Evolutionary conservation across 495 filamentous ascomycete species (phyloP).

Genomic region (Penicillium bialowiezense): DNA sequence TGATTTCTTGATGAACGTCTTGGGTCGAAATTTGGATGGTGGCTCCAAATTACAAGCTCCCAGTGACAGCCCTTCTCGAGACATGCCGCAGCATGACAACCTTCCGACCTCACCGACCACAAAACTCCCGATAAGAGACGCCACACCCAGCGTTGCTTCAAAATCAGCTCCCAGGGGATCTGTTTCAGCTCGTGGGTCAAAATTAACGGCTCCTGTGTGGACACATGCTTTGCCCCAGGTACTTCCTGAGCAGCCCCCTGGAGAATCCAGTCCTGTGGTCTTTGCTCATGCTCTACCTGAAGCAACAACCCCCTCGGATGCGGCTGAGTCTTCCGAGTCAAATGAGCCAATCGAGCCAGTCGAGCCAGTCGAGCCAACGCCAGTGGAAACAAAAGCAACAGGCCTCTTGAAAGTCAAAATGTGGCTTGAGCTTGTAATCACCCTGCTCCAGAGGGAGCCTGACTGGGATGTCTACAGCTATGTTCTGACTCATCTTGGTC

Average conservation of each 20-base stretch:
- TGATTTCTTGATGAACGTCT: slow-evolving; percentile 64
- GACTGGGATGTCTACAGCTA: slow-evolving; percentile 97
- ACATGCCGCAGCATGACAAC: slow-evolving; percentile 24
- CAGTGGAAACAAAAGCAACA: slow-evolving; percentile 11
- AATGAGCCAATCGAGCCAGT: slow-evolving; percentile 20
- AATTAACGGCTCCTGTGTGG: slow-evolving; percentile 53
- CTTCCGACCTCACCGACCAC: slow-evolving; percentile 15
- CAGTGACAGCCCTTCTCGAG: slow-evolving; percentile 23
- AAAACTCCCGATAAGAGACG: slow-evolving; percentile 24
- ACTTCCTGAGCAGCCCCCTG: slow-evolving; percentile 51
- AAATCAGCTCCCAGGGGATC: slow-evolving; percentile 30
- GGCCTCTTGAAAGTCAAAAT: slow-evolving; percentile 59
- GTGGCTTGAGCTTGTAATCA: slow-evolving; percentile 75
- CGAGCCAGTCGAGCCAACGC: slow-evolving; percentile 15
- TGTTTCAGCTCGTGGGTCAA: slow-evolving; percentile 36
- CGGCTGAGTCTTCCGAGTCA: slow-evolving; percentile 12
- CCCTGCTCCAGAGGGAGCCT: slow-evolving; percentile 68
- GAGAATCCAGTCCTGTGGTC: slow-evolving; percentile 43
- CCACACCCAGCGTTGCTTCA: slow-evolving; percentile 17
- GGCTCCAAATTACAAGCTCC: slow-evolving; percentile 24
- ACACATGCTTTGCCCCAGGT: slow-evolving; percentile 49
- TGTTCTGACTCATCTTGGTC: slow-evolving; percentile 79
- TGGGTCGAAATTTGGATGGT: slow-evolving; percentile 62
- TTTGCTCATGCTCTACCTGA: slow-evolving; percentile 33
- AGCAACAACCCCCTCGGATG: slow-evolving; percentile 6